A percentile compares a stretch with the other conserved stretches of the same genome.
These are phyloP conservation scores for Syzygium jambos DNA, from an alignment of 345 rosid species.

Conservation along the genomic window DNA sequence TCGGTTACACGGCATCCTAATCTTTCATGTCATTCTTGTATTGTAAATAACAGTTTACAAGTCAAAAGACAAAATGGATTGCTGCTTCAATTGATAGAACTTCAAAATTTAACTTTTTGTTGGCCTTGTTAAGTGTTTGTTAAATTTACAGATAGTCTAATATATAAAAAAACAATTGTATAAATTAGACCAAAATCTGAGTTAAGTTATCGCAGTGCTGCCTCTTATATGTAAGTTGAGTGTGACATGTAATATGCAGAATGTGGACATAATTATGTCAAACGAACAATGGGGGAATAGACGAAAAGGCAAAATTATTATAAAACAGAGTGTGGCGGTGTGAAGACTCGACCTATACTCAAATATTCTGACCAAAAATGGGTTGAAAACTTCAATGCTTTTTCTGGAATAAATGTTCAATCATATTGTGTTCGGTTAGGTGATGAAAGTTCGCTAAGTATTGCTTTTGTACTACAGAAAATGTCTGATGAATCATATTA, in stretches of 20 bases:
- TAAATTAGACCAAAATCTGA: neutral
- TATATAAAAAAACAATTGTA: neutral
- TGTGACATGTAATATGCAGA: neutral
- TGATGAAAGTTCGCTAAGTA: neutral
- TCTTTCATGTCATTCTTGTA: neutral
- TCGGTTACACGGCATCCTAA: neutral
- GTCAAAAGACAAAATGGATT: neutral
- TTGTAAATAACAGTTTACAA: neutral
- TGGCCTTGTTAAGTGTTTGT: neutral
- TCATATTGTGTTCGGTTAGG: neutral
- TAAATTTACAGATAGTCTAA: neutral
- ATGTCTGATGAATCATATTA: neutral
- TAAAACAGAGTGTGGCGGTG: neutral
- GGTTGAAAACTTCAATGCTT: neutral
- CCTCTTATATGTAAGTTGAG: neutral
- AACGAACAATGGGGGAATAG: neutral
- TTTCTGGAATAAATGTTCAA: neutral
- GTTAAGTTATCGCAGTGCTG: neutral
- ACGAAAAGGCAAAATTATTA: neutral
- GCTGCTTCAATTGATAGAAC: neutral
- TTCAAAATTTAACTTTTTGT: neutral
- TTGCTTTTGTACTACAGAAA: neutral
- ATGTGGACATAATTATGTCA: neutral
- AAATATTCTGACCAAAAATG: neutral
- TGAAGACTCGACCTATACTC: neutral